Conservation (phyloP, 2,329 filamentous ascomycete genomes). For the Alternaria sp. region DNA sequence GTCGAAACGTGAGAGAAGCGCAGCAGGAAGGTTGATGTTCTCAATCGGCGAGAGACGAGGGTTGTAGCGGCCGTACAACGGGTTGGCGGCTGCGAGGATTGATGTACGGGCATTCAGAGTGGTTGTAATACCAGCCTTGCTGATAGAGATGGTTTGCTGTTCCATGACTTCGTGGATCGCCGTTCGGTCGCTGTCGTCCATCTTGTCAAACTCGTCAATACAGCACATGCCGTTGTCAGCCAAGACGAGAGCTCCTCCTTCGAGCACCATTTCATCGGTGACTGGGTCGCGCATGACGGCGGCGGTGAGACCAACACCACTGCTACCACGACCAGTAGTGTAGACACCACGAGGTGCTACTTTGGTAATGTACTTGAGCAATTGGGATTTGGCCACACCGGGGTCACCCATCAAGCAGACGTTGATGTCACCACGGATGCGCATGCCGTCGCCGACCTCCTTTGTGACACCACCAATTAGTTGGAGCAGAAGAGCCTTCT, state of each 20-base stretch:
- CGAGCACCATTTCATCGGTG: constrained; percentile 83
- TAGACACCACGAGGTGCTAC: constrained; percentile 92
- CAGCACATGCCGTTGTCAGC: constrained; percentile 86
- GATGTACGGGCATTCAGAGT: constrained; percentile 95
- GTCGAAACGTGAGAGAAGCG: constrained; percentile 95
- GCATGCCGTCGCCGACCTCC: constrained; percentile 97
- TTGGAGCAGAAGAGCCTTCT: constrained; percentile 94
- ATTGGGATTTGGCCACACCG: constrained; percentile 98
- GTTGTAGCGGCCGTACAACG: constrained; percentile 97
- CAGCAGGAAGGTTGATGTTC: constrained; percentile 99
- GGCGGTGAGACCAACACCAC: constrained; percentile 80
- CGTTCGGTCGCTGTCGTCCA: constrained; percentile 82
- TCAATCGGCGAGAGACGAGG: constrained; percentile 95
- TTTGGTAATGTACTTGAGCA: constrained; percentile 98
- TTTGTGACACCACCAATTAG: constrained; percentile 96
- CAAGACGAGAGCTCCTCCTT: constrained; percentile 78
- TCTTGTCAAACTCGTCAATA: constrained; percentile 89
- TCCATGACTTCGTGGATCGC: constrained; percentile 91
- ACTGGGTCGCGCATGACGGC: constrained; percentile 85
- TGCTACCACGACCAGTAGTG: constrained; percentile 80
- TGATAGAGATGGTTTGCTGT: constrained; percentile 85
- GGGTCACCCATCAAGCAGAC: constrained; percentile 99
- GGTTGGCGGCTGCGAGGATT: constrained; percentile 94
- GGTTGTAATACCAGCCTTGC: constrained; percentile 93
- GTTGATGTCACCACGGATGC: constrained; percentile 98